A percentile compares a stretch with the other conserved stretches of the same genome.
Evolutionary conservation across 192 early-diverging fungal species (phyloP).

Genomic region (Coemansia sp.): DNA sequence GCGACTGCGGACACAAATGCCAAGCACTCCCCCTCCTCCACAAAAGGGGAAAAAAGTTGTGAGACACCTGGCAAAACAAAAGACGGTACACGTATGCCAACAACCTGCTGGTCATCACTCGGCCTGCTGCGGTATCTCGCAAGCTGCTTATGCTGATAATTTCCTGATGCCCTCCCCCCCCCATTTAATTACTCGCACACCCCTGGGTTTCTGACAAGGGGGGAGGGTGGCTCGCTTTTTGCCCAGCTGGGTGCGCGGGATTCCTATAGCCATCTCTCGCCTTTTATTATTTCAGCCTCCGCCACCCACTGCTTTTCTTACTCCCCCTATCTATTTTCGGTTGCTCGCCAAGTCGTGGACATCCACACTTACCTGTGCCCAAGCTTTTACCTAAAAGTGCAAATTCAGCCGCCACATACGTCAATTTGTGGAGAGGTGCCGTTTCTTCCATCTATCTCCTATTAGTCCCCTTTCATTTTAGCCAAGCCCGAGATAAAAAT

Average conservation of each 20-base stretch:
- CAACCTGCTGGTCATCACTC: neutral
- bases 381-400: neutral
- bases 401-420: neutral
- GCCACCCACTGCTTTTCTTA: neutral
- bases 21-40: slow-evolving; percentile 2
- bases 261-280: neutral
- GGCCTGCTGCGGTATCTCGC: neutral
- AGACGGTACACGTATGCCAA: slow-evolving; percentile 2
- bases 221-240: neutral
- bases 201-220: neutral
- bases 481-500: slow-evolving; percentile 1
- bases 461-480: neutral
- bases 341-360: neutral
- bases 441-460: neutral
- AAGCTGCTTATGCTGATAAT: slow-evolving; percentile 3
- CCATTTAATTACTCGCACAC: neutral
- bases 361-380: neutral
- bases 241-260: neutral
- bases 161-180: neutral
- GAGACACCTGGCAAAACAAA: neutral
- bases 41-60: neutral
- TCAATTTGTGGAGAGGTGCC: neutral
- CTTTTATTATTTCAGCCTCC: slow-evolving; percentile 1
- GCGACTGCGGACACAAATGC: slow-evolving; percentile 5
- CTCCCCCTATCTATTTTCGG: slow-evolving; percentile 1